Percentiles rank a stretch among this genome's conserved stretches.
phyloP scores from a whole-genome alignment of 495 filamentous ascomycete genomes.

The Alectoria sarmentosa region DNA sequence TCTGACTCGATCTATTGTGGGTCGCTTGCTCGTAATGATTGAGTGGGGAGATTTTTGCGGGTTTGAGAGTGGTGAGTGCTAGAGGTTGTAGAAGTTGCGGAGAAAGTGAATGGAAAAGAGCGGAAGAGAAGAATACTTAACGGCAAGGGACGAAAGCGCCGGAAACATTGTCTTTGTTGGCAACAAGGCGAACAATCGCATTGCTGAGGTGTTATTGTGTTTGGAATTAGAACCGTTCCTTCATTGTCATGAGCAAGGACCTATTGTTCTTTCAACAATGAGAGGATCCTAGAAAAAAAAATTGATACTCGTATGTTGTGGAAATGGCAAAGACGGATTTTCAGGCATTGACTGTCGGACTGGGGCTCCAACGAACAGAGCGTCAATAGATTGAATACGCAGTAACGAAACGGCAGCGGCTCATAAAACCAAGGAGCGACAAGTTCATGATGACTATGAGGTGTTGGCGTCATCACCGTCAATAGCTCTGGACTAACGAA shows the following conservation, averaged over 20 bases:
- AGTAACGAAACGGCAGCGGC: not conserved
- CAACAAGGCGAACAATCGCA: not conserved
- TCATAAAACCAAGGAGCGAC: not conserved
- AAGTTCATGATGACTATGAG: not conserved
- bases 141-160: not conserved
- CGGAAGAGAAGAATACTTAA: not conserved
- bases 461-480: not conserved
- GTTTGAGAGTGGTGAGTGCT: not conserved
- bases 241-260: too few species aligned
- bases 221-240: not conserved
- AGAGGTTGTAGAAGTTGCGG: not conserved
- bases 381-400: not conserved
- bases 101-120: not conserved
- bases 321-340: too few species aligned
- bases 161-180: not conserved
- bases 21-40: not conserved
- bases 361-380: not conserved
- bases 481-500: constrained; percentile 4
- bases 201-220: not conserved
- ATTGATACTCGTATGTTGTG: too few species aligned
- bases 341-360: not conserved
- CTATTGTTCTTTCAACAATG: not conserved
- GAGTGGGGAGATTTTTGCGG: not conserved
- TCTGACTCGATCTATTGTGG: too few species aligned
- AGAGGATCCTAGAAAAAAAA: not conserved